Evolutionary conservation across 352 stramenopile genomes (phyloP).

Genomic region (Phytophthora syringae): DNA sequence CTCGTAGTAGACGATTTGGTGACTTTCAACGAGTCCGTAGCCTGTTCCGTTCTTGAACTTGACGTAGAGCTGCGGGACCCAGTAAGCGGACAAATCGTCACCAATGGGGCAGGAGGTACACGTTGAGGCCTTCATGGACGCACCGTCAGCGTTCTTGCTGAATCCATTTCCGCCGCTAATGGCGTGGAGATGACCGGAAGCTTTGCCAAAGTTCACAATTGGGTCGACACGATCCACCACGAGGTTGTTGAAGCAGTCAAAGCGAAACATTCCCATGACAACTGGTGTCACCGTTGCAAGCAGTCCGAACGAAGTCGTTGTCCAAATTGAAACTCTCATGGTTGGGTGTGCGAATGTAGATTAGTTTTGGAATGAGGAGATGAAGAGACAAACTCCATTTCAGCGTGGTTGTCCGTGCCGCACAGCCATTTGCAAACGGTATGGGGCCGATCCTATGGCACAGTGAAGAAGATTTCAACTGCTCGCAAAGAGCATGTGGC

Average conservation of each 20-base stretch:
- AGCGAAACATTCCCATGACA: slow-evolving; percentile 45
- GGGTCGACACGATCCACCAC: slow-evolving; percentile 57
- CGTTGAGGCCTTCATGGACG: slow-evolving; percentile 46
- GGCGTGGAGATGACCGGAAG: slow-evolving; percentile 44
- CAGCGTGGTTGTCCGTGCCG: too few relatives aligned
- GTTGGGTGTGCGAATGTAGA: slow-evolving; percentile 1
- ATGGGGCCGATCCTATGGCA: background rate
- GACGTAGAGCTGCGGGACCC: slow-evolving; percentile 56
- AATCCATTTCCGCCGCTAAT: slow-evolving; percentile 62
- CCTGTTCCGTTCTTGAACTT: slow-evolving; percentile 65
- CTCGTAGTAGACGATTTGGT: slow-evolving; percentile 64
- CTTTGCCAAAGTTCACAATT: slow-evolving; percentile 40
- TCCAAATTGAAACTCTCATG: slow-evolving; percentile 19
- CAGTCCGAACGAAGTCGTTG: background rate
- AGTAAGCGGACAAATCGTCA: slow-evolving; percentile 58
- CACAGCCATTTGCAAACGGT: too few relatives aligned
- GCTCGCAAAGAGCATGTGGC: slow-evolving; percentile 17
- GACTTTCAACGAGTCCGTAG: slow-evolving; percentile 55
- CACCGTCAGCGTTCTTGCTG: slow-evolving; percentile 46
- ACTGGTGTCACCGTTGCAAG: slow-evolving; percentile 6
- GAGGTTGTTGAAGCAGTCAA: slow-evolving; percentile 65
- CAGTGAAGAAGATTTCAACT: background rate
- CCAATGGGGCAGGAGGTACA: slow-evolving; percentile 61
- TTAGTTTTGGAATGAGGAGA: slow-evolving; percentile 15
- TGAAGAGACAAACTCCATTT: too few relatives aligned